These are phyloP conservation scores for Castanopsis chinensis DNA, from an alignment of 306 rosid genomes.

Conservation along the genomic window DNA sequence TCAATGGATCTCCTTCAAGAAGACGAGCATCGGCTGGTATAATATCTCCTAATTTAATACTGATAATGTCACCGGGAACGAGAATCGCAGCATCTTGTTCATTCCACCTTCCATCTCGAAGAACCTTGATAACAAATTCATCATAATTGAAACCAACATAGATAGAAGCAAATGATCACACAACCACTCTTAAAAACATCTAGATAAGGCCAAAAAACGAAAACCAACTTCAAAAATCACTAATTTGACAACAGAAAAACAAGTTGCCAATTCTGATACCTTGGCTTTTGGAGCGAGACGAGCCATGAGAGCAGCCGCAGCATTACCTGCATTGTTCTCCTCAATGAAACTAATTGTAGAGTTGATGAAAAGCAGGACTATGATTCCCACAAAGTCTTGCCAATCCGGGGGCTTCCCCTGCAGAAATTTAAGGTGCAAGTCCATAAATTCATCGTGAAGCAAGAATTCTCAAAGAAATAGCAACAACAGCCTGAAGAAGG, in stretches of 20 bases:
- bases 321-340: slow-evolving; percentile 98
- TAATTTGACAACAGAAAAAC: not conserved
- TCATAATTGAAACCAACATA: slow-evolving; percentile 21
- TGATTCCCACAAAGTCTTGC: slow-evolving; percentile 99
- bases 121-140: slow-evolving; percentile 57
- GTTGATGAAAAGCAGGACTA: slow-evolving; percentile 84
- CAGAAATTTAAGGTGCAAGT: slow-evolving; percentile 10
- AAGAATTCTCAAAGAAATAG: not conserved
- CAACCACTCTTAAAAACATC: slow-evolving; percentile 8
- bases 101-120: slow-evolving; percentile 95
- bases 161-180: not conserved
- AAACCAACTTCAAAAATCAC: not conserved
- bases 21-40: slow-evolving; percentile 94
- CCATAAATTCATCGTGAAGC: slow-evolving; percentile 17
- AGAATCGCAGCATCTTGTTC: slow-evolving; percentile 81
- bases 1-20: slow-evolving; percentile 95
- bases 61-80: slow-evolving; percentile 90
- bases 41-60: slow-evolving; percentile 92
- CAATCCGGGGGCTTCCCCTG: slow-evolving; percentile 96
- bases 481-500: not conserved
- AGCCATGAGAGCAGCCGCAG: slow-evolving; percentile 99
- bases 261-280: slow-evolving; percentile 42
- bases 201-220: not conserved
- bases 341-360: slow-evolving; percentile 97
- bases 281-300: slow-evolving; percentile 97